Percentiles rank a stretch among this genome's conserved stretches.
Evolutionary conservation across 257 asterid species (phyloP).

Genomic region (Penstemon davidsonii): DNA sequence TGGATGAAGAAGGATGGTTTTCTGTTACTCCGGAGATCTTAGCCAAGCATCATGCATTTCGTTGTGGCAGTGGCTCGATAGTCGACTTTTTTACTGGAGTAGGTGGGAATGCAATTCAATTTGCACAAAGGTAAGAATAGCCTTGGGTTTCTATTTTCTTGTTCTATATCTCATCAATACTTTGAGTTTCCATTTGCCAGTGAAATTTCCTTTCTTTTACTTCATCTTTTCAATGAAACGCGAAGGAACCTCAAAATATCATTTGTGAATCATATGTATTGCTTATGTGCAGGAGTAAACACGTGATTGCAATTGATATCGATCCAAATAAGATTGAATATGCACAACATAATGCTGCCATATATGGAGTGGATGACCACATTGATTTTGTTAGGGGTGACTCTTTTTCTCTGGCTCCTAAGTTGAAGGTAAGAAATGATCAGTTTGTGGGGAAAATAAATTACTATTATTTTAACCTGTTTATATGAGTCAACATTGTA

Average conservation of each 20-base stretch:
- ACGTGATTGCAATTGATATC: constrained; percentile 88
- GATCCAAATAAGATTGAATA: constrained; percentile 76
- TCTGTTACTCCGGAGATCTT: constrained; percentile 87
- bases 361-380: constrained; percentile 71
- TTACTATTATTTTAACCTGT: neutral
- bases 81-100: constrained; percentile 90
- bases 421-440: constrained; percentile 55
- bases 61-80: constrained; percentile 69
- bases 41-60: constrained; percentile 87
- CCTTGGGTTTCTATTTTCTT: constrained; percentile 17
- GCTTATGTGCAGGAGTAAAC: constrained; percentile 59
- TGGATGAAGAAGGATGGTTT: constrained; percentile 99
- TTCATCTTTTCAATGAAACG: constrained; percentile 11
- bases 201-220: neutral
- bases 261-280: neutral
- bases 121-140: constrained; percentile 62
- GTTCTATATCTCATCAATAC: neutral
- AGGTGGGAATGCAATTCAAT: constrained; percentile 95
- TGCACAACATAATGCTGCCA: constrained; percentile 81
- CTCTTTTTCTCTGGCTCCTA: constrained; percentile 67
- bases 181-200: constrained; percentile 9
- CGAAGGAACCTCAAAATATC: neutral
- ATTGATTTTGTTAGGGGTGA: constrained; percentile 88
- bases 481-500: neutral
- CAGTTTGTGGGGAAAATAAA: neutral